phyloP scores from a whole-genome alignment of 257 asterid genomes.

The Fraxinus americana region DNA sequence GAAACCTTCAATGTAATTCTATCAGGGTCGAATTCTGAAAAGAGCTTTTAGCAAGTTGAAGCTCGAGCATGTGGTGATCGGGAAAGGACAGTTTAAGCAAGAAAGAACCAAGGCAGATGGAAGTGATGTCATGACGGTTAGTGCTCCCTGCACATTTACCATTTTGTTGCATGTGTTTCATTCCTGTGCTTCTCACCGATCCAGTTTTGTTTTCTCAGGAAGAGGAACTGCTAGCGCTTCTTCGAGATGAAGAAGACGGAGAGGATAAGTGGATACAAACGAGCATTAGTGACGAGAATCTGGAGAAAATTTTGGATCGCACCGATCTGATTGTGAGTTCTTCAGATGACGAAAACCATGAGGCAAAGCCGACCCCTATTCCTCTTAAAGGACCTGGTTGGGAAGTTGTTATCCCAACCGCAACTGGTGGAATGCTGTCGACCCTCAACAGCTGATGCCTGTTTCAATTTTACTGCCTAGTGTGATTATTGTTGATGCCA shows the following conservation, averaged over 20 bases:
- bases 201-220: slow-evolving; percentile 45
- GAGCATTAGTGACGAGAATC: slow-evolving; percentile 71
- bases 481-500: not conserved
- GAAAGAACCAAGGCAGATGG: slow-evolving; percentile 61
- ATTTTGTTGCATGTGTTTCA: slow-evolving; percentile 9
- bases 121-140: slow-evolving; percentile 47
- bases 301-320: slow-evolving; percentile 78
- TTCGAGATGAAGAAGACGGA: slow-evolving; percentile 62
- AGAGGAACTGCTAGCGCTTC: slow-evolving; percentile 81
- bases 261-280: slow-evolving; percentile 86
- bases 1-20: slow-evolving; percentile 9
- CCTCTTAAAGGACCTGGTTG: slow-evolving; percentile 99
- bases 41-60: slow-evolving; percentile 93
- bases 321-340: slow-evolving; percentile 54
- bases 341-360: slow-evolving; percentile 17
- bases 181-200: slow-evolving; percentile 6
- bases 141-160: slow-evolving; percentile 5
- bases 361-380: slow-evolving; percentile 20
- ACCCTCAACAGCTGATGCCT: slow-evolving; percentile 61
- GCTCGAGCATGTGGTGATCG: slow-evolving; percentile 97
- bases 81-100: slow-evolving; percentile 91
- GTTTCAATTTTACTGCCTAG: not conserved
- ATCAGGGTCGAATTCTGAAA: slow-evolving; percentile 88
- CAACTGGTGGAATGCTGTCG: slow-evolving; percentile 85
- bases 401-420: slow-evolving; percentile 89